These are phyloP conservation scores for Stagonosporopsis cucurbitacearum DNA, from an alignment of 2,329 filamentous ascomycete species.

Conservation along the genomic window DNA sequence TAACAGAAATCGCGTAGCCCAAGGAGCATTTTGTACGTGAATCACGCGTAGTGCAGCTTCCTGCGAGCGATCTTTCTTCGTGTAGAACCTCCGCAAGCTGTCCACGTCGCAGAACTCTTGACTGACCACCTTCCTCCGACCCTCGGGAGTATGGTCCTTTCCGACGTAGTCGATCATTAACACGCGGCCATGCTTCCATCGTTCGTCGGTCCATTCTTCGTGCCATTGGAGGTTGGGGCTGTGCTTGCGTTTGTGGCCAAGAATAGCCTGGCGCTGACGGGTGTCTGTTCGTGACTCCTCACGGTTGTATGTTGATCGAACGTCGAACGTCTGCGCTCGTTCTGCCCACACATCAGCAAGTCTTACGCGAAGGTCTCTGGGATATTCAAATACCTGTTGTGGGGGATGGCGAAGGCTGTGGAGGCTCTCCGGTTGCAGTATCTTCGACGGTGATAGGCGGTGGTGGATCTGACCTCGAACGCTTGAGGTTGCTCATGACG, in stretches of 20 bases:
- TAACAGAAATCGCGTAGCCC: constrained; percentile 58
- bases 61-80: constrained; percentile 42
- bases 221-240: constrained; percentile 49
- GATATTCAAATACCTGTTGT: constrained; percentile 23
- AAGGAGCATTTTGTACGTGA: constrained; percentile 61
- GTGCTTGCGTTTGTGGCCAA: constrained; percentile 39
- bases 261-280: constrained; percentile 28
- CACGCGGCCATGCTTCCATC: constrained; percentile 54
- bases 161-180: constrained; percentile 60
- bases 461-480: constrained; percentile 30
- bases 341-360: constrained; percentile 12
- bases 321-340: constrained; percentile 25
- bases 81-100: constrained; percentile 55
- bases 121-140: constrained; percentile 54
- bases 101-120: constrained; percentile 57
- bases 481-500: constrained; percentile 13
- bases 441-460: constrained; percentile 48
- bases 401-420: constrained; percentile 31
- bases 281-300: constrained; percentile 18
- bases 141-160: constrained; percentile 46
- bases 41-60: constrained; percentile 50
- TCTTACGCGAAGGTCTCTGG: neutral
- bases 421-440: constrained; percentile 33
- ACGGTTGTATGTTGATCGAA: constrained; percentile 18
- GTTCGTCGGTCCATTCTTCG: constrained; percentile 45